These are phyloP conservation scores for Polyrhizophydium stewartii DNA, from an alignment of 371 early-diverging fungal genomes.

Conservation along the genomic window DNA sequence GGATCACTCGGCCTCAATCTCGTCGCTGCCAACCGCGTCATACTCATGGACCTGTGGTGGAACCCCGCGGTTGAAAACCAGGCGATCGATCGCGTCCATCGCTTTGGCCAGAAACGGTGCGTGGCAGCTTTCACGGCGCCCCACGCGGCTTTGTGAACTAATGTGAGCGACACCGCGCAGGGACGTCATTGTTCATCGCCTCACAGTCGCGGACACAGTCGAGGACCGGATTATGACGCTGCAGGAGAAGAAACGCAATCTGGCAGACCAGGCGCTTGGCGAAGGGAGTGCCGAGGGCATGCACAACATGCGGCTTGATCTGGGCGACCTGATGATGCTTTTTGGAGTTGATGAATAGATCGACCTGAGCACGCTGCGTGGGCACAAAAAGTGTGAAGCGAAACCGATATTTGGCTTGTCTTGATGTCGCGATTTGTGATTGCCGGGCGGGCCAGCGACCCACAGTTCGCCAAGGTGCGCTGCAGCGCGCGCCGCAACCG, in stretches of 20 bases:
- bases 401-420: no score
- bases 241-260: conserved; percentile 51
- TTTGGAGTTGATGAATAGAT: conserved; percentile 15
- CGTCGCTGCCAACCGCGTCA: conserved; percentile 31
- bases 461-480: no score
- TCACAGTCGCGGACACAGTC: conserved; percentile 55
- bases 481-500: no score
- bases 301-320: conserved; percentile 10
- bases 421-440: no score
- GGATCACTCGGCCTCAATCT: conserved; percentile 86
- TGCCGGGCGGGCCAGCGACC: no score
- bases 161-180: neutral
- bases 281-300: conserved; percentile 20
- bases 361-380: no score
- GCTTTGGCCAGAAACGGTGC: conserved; percentile 57
- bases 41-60: conserved; percentile 46
- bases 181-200: conserved; percentile 40
- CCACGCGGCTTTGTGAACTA: no score
- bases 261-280: conserved; percentile 26
- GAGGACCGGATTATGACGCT: conserved; percentile 60
- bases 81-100: conserved; percentile 71
- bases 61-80: conserved; percentile 74
- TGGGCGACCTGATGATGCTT: conserved; percentile 23
- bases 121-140: no score
- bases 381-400: no score